A percentile compares a stretch with the other conserved stretches of the same genome.
These are phyloP conservation scores for Plantago ovata DNA, from an alignment of 257 asterid genomes.

Conservation along the genomic window DNA sequence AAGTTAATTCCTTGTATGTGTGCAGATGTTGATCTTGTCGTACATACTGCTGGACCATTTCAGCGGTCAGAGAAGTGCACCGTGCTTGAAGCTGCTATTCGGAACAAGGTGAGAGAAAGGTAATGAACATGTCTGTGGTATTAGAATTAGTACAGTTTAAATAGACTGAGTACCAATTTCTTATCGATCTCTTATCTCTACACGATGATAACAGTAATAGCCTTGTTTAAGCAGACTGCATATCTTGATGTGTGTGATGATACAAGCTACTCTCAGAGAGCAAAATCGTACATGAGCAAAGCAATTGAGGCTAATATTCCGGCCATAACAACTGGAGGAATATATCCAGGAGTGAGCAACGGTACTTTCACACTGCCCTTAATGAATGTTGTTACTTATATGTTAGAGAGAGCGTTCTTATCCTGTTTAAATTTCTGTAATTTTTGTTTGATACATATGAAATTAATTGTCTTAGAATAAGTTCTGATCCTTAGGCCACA, in stretches of 20 bases:
- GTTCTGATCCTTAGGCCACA: too few relatives aligned
- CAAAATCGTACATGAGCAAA: slow-evolving; percentile 70
- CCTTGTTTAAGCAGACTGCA: slow-evolving; percentile 59
- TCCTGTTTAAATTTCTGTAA: slow-evolving; percentile 7
- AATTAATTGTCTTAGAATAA: too few relatives aligned
- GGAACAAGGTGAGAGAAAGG: slow-evolving; percentile 94
- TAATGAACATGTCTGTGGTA: slow-evolving; percentile 34
- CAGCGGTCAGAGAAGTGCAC: slow-evolving; percentile 72
- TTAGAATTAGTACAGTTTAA: slow-evolving; percentile 3
- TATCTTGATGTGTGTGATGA: slow-evolving; percentile 96
- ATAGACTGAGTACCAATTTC: background rate
- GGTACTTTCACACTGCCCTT: slow-evolving; percentile 50
- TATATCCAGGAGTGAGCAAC: slow-evolving; percentile 99
- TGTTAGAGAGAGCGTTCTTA: slow-evolving; percentile 12
- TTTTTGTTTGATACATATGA: slow-evolving; percentile 10
- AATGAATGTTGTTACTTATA: too few relatives aligned
- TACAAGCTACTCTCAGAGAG: slow-evolving; percentile 65
- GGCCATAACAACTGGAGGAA: slow-evolving; percentile 90
- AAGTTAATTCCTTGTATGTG: background rate
- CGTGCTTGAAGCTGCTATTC: slow-evolving; percentile 90
- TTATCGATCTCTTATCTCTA: slow-evolving; percentile 2
- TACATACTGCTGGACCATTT: slow-evolving; percentile 96
- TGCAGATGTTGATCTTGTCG: slow-evolving; percentile 86
- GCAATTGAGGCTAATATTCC: slow-evolving; percentile 75
- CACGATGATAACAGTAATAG: background rate